Evolutionary conservation across 495 filamentous ascomycete genomes (phyloP), one percentile per base, ranked within the genome.

Genomic region (Podospora bellae-mahoneyi): DNA sequence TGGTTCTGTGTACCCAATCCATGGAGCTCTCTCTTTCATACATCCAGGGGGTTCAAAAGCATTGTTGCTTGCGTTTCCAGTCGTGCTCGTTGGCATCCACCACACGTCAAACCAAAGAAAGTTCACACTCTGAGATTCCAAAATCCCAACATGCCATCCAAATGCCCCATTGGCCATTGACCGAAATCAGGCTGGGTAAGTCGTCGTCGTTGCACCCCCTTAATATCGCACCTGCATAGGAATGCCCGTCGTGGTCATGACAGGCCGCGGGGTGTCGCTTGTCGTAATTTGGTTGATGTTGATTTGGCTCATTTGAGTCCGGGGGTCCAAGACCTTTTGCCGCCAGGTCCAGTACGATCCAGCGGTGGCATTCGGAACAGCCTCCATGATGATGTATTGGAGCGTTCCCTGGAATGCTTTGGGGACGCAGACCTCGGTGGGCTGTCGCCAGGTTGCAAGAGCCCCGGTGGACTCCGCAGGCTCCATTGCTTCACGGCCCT

Each of bases 401-500:
- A 84, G 69, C 10, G 72, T 77, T 20, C 82, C 83, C 28, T 80
- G 77, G 62, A 77, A 75, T 28, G 80, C 71, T n/a, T 77, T 77
- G 20, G 83, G 82, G 19, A 84, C 79, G 57, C 75, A 79, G 39
- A 76, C 66, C 66, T 78, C 73, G 44, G 69, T 64, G 66, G 65
- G 69, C 71, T 26, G 39, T 62, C 66, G 58, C 65, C 68, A 61
- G 23, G 26, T 53, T 48, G 39, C 15, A 13, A 48, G 39, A 56
- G 13, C 60, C 23, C 54, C 67, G 23, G 59, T 54, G 13, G 69
- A 66, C 54, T 68, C 71, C 70, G 19, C 64, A 62, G 55, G 73
- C 76, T 34, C 80, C 79, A 56, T 19, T 58, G 71, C 73, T 13
- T 85, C 83, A 67, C 84, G 78, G n/a, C 83, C 82, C 64, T 83